These are phyloP conservation scores for Fraxinus xanthoxyloides DNA, from an alignment of 305 asterid genomes.

Conservation along the genomic window DNA sequence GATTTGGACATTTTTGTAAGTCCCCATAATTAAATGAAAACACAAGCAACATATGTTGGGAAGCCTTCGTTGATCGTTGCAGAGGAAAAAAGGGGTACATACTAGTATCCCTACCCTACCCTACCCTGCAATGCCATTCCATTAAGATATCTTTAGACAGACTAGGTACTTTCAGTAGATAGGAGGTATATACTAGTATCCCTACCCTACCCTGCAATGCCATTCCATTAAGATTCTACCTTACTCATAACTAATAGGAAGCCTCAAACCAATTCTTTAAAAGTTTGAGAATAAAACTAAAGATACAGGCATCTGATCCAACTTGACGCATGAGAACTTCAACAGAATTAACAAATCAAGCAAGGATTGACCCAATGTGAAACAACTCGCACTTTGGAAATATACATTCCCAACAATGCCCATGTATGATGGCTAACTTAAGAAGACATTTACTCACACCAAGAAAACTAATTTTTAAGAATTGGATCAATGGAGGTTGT, in stretches of 20 bases:
- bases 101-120: not conserved
- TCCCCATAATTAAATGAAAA: too few species aligned
- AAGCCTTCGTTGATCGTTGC: not conserved
- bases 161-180: not conserved
- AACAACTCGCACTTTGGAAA: not conserved
- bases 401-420: not conserved
- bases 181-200: not conserved
- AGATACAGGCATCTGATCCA: constrained; percentile 3
- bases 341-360: not conserved
- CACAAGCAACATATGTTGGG: too few species aligned
- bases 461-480: not conserved
- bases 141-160: not conserved
- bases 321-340: not conserved
- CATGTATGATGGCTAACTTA: not conserved
- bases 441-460: not conserved
- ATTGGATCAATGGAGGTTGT: not conserved
- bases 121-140: not conserved
- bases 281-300: not conserved
- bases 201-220: not conserved
- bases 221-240: not conserved
- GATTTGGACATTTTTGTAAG: too few species aligned
- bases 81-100: not conserved
- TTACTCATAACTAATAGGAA: not conserved
- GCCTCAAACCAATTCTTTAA: not conserved
- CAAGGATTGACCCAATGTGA: not conserved